Conservation (phyloP, 371 early-diverging fungal species). For the Mortierella sp. region DNA sequence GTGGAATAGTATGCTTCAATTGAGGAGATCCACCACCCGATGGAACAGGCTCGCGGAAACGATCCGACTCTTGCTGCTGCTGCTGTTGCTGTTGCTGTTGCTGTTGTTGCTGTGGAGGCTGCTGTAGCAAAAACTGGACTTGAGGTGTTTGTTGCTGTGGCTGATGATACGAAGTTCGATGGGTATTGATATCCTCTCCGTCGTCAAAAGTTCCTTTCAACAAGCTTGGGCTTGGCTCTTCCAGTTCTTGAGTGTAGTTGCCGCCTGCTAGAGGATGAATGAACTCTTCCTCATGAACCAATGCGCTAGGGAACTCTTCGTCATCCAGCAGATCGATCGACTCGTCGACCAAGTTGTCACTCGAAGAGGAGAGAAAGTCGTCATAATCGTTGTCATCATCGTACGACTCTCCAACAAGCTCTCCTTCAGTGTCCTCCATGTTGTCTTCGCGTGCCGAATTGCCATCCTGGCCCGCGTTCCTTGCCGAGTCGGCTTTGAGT, state of each 20-base stretch:
- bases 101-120: conserved; percentile 26
- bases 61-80: conserved; percentile 27
- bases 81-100: conserved; percentile 32
- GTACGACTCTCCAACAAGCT: conserved; percentile 56
- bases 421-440: conserved; percentile 46
- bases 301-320: conserved; percentile 57
- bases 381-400: conserved; percentile 56
- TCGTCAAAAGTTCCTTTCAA: conserved; percentile 20
- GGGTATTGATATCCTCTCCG: conserved; percentile 28
- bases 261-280: conserved; percentile 26
- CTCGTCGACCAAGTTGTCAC: conserved; percentile 40
- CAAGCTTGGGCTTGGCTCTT: conserved; percentile 20
- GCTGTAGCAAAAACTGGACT: conserved; percentile 33
- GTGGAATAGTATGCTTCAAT: conserved; percentile 9
- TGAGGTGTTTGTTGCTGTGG: background rate
- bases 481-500: conserved; percentile 72
- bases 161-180: conserved; percentile 18
- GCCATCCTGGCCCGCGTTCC: conserved; percentile 7
- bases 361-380: conserved; percentile 30
- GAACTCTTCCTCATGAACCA: conserved; percentile 40
- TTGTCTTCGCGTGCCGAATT: conserved; percentile 38
- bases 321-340: conserved; percentile 54
- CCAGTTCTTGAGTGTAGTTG: conserved; percentile 43
- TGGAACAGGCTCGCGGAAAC: conserved; percentile 24
- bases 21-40: conserved; percentile 9